These are phyloP conservation scores for Cyclocybe cylindracea DNA, from an alignment of 768 basidiomycete genomes.

Conservation along the genomic window DNA sequence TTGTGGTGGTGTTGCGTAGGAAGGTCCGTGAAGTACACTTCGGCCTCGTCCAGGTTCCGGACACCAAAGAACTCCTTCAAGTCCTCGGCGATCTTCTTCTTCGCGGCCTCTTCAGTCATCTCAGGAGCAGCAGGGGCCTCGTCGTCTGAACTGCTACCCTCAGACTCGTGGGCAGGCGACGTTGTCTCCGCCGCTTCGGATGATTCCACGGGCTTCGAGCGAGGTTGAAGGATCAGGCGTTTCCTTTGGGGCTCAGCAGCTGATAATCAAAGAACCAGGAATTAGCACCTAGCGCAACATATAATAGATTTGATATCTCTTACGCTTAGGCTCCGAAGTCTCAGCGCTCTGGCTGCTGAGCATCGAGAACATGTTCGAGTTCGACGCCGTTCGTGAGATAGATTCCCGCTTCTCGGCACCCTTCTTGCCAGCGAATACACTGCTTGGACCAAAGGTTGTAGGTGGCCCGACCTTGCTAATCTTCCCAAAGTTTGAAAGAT, in stretches of 20 bases:
- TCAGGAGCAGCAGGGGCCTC: conserved; percentile 41
- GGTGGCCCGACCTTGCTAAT: conserved; percentile 60
- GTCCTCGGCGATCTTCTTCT: conserved; percentile 79
- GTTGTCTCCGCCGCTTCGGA: conserved; percentile 37
- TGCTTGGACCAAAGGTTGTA: conserved; percentile 82
- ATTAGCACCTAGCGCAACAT: conserved; percentile 2
- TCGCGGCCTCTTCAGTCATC: conserved; percentile 69
- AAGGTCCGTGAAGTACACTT: conserved; percentile 79
- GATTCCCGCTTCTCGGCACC: conserved; percentile 65
- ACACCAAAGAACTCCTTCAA: conserved; percentile 85
- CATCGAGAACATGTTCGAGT: conserved; percentile 87
- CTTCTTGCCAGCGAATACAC: conserved; percentile 80
- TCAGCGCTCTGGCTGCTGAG: conserved; percentile 61
- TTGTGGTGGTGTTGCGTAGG: conserved; percentile 60
- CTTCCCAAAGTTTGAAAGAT: conserved; percentile 87
- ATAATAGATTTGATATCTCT: conserved; percentile 5
- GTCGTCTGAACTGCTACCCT: conserved; percentile 50
- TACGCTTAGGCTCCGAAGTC: conserved; percentile 58
- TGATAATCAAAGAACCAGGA: conserved; percentile 18
- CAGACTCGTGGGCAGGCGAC: conserved; percentile 48
- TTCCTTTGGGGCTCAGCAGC: conserved; percentile 62
- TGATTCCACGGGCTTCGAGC: conserved; percentile 64
- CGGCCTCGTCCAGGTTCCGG: conserved; percentile 85
- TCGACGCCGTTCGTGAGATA: conserved; percentile 78
- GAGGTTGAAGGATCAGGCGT: conserved; percentile 74